Evolutionary conservation across 2,329 filamentous ascomycete genomes (phyloP).

Genomic region (Blastomyces emzantsi): DNA sequence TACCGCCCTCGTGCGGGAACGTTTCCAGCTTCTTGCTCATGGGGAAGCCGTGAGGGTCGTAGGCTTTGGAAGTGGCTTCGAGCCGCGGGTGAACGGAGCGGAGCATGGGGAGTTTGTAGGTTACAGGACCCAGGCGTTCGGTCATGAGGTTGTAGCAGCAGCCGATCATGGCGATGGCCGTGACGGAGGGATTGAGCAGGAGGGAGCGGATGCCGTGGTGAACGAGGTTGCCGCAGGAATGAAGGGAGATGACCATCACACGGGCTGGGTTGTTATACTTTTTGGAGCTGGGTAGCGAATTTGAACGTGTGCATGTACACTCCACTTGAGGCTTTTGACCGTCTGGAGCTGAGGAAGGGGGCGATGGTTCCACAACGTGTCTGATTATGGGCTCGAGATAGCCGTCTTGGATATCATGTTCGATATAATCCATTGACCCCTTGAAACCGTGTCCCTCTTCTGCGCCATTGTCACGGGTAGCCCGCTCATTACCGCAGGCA

Average conservation of each 20-base stretch:
- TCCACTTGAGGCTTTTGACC: background rate
- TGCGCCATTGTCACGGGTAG: background rate
- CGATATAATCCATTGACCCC: conserved; percentile 36
- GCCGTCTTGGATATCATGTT: conserved; percentile 38
- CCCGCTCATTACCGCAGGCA: background rate
- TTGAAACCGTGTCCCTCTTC: conserved; percentile 9
- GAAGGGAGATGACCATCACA: conserved; percentile 86
- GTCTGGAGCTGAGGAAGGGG: background rate
- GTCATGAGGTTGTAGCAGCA: conserved; percentile 98
- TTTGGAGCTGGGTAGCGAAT: background rate
- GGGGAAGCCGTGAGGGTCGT: conserved; percentile 85
- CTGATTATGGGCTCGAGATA: conserved; percentile 34
- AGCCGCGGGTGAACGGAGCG: conserved; percentile 66
- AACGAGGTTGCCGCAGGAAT: conserved; percentile 95
- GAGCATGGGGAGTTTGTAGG: conserved; percentile 71
- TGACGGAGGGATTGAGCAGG: conserved; percentile 70
- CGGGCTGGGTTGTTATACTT: conserved; percentile 26
- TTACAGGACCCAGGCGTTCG: conserved; percentile 76
- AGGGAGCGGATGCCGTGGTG: conserved; percentile 88
- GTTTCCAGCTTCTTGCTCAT: conserved; percentile 65
- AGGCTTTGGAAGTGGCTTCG: conserved; percentile 57
- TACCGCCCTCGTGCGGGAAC: conserved; percentile 44
- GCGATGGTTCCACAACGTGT: conserved; percentile 25
- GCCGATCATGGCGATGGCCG: conserved; percentile 88
- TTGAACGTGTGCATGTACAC: background rate